phyloP scores from a whole-genome alignment of 2,329 filamentous ascomycete genomes.

The Ophiostoma australiae region DNA sequence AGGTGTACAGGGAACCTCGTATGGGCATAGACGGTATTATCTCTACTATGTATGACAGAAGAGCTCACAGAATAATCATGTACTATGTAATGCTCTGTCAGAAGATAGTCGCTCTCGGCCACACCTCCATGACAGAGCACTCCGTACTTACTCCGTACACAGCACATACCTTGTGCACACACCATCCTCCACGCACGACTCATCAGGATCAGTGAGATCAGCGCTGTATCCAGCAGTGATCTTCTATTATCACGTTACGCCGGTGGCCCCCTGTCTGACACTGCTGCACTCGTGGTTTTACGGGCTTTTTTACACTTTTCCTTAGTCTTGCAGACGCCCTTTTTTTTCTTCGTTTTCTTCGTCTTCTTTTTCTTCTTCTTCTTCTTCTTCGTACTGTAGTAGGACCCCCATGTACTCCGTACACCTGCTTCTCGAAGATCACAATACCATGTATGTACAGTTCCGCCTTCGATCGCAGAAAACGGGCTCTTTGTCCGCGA shows the following conservation, averaged over 20 bases:
- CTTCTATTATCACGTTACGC: conserved; percentile 8
- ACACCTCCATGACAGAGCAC: too few species aligned
- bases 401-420: background rate
- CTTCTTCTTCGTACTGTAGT: too few species aligned
- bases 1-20: background rate
- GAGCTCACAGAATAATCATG: too few species aligned
- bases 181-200: background rate
- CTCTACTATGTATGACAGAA: too few species aligned
- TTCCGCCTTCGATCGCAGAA: background rate
- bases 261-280: background rate
- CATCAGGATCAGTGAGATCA: conserved; percentile 2
- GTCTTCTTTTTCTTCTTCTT: background rate
- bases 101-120: too few species aligned
- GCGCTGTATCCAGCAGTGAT: conserved; percentile 3
- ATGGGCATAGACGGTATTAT: background rate
- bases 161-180: background rate
- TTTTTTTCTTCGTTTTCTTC: background rate
- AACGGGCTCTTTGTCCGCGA: background rate
- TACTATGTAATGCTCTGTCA: too few species aligned
- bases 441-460: background rate
- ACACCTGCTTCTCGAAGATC: background rate
- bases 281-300: background rate
- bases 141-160: too few species aligned
- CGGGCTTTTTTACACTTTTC: background rate
- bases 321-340: background rate